Evolutionary conservation across 345 rosid species (phyloP), one percentile per base, ranked within the genome.

Genomic region (Mallotus nudiflorus): DNA sequence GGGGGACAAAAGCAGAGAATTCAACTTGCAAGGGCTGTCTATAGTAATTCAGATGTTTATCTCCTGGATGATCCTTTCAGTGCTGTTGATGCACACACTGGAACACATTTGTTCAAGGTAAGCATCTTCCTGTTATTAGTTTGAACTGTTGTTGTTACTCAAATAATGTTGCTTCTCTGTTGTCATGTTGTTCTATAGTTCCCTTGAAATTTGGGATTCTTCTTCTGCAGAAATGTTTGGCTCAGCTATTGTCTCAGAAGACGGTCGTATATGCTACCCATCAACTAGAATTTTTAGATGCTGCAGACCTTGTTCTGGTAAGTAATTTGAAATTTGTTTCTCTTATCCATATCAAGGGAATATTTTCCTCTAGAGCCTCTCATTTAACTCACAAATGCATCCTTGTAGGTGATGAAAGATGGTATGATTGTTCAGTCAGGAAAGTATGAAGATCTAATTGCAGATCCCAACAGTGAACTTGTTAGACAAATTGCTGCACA

Each of bases 1-100:
- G 98, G 98, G 10, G 97, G 97, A 51, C 96, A 91, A 75, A 91
- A 89, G 84, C 97, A 89, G 66, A 77, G 92, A 68, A 74, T 91
- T 80, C 96, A 91, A 66, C 80, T 86, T 31, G 96, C 97, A 11
- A 85, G 97, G 59, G 96, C 97, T 68, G 81, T 83, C 1, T 91
- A 84, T 55, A 86, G 85, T 33, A 54, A 82, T 52, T 84, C 93
- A 37, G 93, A 91, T 76, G 78, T 91, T 66, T 89, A 82, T 79
- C 71, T 91, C 71, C 78, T 89, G 8, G 97, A 91, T 75, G 96
- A 89, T 67, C 90, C 93, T 73, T 89, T 89, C 59, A 88, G 91
- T 57, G 88, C 93, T 16, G 91, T 91, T 60, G 93, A 89, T 73
- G 91, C 88, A 42, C 96, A 86, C 65, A 89, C 94, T 28, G 94